Conservation (phyloP, 2,329 filamentous ascomycete species). For the Teratosphaeria epicoccoides region DNA sequence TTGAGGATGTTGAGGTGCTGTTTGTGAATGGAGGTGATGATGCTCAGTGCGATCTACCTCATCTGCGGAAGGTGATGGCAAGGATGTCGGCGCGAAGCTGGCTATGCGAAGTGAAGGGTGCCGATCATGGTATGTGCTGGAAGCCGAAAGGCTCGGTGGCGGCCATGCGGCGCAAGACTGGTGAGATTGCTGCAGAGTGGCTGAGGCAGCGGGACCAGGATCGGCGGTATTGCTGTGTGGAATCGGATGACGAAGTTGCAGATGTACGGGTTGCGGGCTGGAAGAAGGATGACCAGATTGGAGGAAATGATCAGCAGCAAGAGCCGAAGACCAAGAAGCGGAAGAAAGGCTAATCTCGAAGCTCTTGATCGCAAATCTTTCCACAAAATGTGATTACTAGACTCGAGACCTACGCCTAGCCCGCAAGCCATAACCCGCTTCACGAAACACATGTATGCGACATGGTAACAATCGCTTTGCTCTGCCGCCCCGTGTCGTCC, state of each 20-base stretch:
- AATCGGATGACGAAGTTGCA: not conserved
- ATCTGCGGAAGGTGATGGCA: constrained; percentile 21
- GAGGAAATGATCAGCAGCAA: not conserved
- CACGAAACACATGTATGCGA: not conserved
- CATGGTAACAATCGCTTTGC: not conserved
- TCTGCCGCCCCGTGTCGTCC: not conserved
- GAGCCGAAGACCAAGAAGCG: not conserved
- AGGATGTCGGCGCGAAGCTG: constrained; percentile 31
- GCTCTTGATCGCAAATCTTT: not conserved
- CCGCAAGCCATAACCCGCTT: not conserved
- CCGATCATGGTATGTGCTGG: constrained; percentile 36
- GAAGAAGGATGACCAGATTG: not conserved
- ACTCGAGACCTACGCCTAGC: not conserved
- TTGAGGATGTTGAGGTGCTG: constrained; percentile 23
- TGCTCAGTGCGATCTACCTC: constrained; percentile 24
- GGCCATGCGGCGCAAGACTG: constrained; percentile 24
- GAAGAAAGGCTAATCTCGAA: not conserved
- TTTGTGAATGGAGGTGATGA: constrained; percentile 31
- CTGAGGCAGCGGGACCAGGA: constrained; percentile 11
- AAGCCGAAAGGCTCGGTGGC: constrained; percentile 20
- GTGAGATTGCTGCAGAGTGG: constrained; percentile 28
- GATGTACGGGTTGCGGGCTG: not conserved
- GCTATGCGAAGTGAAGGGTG: constrained; percentile 27
- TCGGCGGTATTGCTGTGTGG: not conserved
- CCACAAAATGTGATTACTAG: not conserved